Conservation (phyloP, 2,329 filamentous ascomycete genomes). For the Talaromyces amestolkiae region DNA sequence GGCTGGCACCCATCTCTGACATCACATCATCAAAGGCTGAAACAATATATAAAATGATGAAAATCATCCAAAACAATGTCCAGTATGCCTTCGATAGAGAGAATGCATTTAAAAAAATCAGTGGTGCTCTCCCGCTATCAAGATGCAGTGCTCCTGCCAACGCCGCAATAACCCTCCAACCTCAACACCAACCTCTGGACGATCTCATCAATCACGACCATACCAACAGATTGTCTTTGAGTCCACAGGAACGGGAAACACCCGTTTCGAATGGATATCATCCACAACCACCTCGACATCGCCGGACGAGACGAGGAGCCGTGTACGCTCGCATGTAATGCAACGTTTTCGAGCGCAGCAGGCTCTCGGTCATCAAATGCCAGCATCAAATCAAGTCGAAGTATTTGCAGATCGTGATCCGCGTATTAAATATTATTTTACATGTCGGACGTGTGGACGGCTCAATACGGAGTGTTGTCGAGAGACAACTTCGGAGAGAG, state of each 20-base stretch:
- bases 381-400: neutral
- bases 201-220: neutral
- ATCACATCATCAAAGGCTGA: neutral
- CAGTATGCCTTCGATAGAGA: too few species aligned
- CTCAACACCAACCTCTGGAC: neutral
- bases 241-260: neutral
- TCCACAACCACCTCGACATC: neutral
- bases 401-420: neutral
- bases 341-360: slow-evolving; percentile 6
- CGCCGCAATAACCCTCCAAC: neutral
- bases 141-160: slow-evolving; percentile 8
- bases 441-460: neutral
- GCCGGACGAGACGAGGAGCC: neutral
- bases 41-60: neutral
- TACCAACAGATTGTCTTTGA: slow-evolving; percentile 11
- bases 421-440: slow-evolving; percentile 3
- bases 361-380: neutral
- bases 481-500: neutral
- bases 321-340: slow-evolving; percentile 11
- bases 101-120: neutral
- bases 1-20: neutral
- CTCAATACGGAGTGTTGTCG: neutral
- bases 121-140: neutral
- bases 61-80: neutral
- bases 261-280: slow-evolving; percentile 4